These are phyloP conservation scores for Fusarium oligoseptatum DNA, from an alignment of 2,329 filamentous ascomycete genomes.

Conservation along the genomic window DNA sequence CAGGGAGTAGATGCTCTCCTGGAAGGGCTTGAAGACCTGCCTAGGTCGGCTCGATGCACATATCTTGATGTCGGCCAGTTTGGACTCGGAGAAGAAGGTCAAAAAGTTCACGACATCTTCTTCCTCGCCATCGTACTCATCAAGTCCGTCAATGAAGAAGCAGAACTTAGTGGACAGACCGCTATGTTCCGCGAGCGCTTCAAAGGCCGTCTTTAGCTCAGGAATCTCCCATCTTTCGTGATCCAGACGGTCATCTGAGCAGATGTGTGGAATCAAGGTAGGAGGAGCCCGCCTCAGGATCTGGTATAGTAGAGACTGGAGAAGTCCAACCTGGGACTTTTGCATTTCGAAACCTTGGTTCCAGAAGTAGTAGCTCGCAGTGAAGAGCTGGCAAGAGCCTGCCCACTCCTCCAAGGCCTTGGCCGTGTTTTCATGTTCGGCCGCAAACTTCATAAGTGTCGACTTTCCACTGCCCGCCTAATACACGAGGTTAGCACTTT, in stretches of 20 bases:
- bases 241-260: background rate
- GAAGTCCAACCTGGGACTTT: background rate
- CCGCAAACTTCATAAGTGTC: background rate
- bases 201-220: background rate
- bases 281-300: background rate
- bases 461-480: background rate
- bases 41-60: background rate
- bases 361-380: background rate
- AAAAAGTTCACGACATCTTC: background rate
- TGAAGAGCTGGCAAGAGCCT: background rate
- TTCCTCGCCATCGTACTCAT: background rate
- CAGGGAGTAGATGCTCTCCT: background rate
- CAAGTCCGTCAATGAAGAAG: background rate
- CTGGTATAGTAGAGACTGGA: background rate
- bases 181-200: background rate
- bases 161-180: background rate
- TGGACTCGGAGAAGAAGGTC: background rate
- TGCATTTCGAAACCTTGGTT: background rate
- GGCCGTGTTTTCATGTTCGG: background rate
- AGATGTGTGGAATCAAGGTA: background rate
- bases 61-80: background rate
- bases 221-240: background rate
- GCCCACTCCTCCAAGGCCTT: background rate
- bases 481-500: background rate
- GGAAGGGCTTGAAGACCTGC: background rate